Conservation (phyloP, 768 basidiomycete genomes). For the Phanerochaete carnosa region DNA sequence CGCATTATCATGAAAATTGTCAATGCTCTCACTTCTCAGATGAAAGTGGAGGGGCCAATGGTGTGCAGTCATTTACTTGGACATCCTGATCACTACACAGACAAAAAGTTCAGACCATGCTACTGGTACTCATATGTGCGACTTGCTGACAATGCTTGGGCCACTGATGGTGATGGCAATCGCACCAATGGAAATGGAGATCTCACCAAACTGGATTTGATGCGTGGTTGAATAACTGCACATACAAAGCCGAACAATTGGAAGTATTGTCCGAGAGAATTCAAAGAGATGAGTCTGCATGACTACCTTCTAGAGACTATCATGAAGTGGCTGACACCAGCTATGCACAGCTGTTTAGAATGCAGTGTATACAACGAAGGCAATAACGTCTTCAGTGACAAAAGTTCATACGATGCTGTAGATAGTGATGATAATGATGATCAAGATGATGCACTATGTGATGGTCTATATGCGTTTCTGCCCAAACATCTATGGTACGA, state of each 20-base stretch:
- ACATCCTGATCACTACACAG: background rate
- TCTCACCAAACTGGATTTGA: too few relatives aligned
- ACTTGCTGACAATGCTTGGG: background rate
- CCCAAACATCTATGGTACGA: background rate
- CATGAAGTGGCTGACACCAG: background rate
- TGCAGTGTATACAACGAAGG: background rate
- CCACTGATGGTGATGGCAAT: too few relatives aligned
- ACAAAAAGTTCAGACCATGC: background rate
- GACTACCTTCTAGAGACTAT: background rate
- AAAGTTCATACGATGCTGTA: background rate
- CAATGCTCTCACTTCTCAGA: background rate
- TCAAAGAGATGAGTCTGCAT: background rate
- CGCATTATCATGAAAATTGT: conserved; percentile 31
- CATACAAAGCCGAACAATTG: background rate
- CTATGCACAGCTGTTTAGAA: background rate
- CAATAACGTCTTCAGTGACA: background rate
- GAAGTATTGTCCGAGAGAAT: background rate
- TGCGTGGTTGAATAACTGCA: background rate
- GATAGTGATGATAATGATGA: background rate
- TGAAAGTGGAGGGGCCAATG: background rate
- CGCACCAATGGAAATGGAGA: background rate
- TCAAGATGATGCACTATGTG: background rate
- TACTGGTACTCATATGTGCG: background rate
- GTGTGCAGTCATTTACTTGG: background rate
- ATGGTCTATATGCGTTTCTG: background rate